A percentile compares a stretch with the other conserved stretches of the same genome.
Conservation (phyloP, 1,284 basidiomycete genomes). For the Irpex rosettiformis region DNA sequence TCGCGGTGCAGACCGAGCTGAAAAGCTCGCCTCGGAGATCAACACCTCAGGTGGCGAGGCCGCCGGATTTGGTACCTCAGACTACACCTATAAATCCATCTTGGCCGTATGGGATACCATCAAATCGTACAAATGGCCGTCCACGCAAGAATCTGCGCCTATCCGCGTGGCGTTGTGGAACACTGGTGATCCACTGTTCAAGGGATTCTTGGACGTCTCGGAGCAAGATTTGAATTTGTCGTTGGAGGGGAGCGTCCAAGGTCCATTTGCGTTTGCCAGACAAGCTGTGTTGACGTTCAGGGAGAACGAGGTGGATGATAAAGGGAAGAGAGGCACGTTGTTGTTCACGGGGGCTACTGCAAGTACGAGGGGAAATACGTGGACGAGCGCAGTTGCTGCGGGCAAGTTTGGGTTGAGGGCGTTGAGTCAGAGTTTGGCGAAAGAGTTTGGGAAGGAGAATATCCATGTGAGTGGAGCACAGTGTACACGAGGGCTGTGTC, state of each 20-base stretch:
- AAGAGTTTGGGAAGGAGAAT: constrained; percentile 77
- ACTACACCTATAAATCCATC: constrained; percentile 54
- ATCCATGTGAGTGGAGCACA: constrained; percentile 57
- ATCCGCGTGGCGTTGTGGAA: constrained; percentile 71
- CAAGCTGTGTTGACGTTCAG: constrained; percentile 62
- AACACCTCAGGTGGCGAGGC: constrained; percentile 59
- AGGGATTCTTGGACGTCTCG: constrained; percentile 65
- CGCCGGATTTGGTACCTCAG: constrained; percentile 51
- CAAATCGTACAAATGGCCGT: constrained; percentile 42
- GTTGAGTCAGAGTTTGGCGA: constrained; percentile 70
- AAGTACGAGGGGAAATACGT: constrained; percentile 57
- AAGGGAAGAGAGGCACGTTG: constrained; percentile 55
- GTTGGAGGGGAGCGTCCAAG: constrained; percentile 55
- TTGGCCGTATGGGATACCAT: constrained; percentile 52
- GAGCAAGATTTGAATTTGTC: constrained; percentile 49
- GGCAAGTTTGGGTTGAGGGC: constrained; percentile 68
- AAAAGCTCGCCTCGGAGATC: constrained; percentile 53
- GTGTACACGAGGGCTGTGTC: too few species aligned
- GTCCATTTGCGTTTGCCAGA: constrained; percentile 66
- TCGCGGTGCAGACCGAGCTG: constrained; percentile 49
- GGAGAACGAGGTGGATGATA: constrained; percentile 48
- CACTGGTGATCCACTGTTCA: constrained; percentile 53
- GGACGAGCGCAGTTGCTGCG: constrained; percentile 65
- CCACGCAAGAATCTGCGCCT: constrained; percentile 32
- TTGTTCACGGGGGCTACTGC: constrained; percentile 81